These are phyloP conservation scores for Solanum chmielewskii DNA, from an alignment of 257 asterid genomes.

Conservation along the genomic window DNA sequence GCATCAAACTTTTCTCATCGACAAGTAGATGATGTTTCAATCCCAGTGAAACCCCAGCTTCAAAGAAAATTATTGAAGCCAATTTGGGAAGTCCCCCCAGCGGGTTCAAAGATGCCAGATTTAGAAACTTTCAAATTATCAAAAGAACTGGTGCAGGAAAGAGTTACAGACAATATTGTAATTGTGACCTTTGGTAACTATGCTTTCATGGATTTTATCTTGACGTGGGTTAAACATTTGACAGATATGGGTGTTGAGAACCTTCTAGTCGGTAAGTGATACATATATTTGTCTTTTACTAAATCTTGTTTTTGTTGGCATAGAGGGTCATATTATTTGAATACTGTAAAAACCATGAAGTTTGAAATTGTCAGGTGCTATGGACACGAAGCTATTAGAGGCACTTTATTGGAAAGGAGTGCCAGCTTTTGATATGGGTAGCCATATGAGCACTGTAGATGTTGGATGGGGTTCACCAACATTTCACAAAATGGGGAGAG, in stretches of 20 bases:
- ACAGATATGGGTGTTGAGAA: slow-evolving; percentile 78
- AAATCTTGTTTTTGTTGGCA: neutral
- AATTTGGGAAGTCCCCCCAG: slow-evolving; percentile 67
- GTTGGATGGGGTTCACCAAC: slow-evolving; percentile 96
- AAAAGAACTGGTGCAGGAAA: slow-evolving; percentile 64
- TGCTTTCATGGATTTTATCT: slow-evolving; percentile 97
- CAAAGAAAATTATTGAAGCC: slow-evolving; percentile 28
- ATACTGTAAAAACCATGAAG: neutral
- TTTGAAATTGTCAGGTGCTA: slow-evolving; percentile 54
- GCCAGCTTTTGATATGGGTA: slow-evolving; percentile 96
- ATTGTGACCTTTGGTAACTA: slow-evolving; percentile 89
- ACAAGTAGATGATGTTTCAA: slow-evolving; percentile 10
- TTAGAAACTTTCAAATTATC: slow-evolving; percentile 58
- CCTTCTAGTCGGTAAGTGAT: slow-evolving; percentile 77
- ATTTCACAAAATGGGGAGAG: slow-evolving; percentile 97
- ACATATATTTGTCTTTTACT: neutral
- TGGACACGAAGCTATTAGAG: slow-evolving; percentile 90
- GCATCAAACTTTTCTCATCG: slow-evolving; percentile 26
- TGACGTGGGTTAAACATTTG: slow-evolving; percentile 95
- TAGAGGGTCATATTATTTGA: neutral
- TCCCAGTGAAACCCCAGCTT: slow-evolving; percentile 11
- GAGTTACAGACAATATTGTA: slow-evolving; percentile 66
- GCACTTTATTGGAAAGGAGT: slow-evolving; percentile 96
- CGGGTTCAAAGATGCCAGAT: slow-evolving; percentile 85
- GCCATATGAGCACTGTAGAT: slow-evolving; percentile 96